Evolutionary conservation across 2,329 filamentous ascomycete species (phyloP), one percentile per base, ranked within the genome.

Genomic region (Colletotrichum shisoi): DNA sequence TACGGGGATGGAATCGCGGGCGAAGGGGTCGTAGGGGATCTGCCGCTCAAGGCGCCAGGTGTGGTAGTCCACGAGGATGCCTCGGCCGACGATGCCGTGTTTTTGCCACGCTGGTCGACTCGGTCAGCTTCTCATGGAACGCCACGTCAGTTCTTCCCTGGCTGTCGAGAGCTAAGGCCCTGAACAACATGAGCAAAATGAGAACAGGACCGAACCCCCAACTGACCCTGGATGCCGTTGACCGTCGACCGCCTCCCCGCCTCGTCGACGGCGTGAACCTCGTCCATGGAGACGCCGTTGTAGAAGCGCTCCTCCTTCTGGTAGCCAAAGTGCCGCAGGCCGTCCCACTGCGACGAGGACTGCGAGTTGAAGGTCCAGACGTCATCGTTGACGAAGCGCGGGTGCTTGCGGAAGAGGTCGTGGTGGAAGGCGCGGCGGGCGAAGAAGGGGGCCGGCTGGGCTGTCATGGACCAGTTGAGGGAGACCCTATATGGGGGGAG

Each of bases 51-150:
- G 73, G 12, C 80, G 80, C 77, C 80, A 85, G 1, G 78, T 72
- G 7, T 79, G 80, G 61, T 83, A 87, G 72, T 89, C 86, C 0
- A 86, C 74, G 0, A 86, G 75, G 2, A 86, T 76, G 21, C 83
- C 83, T 0, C 84, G 79, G 3, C 83, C 83, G 2, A 81, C 81
- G 7, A 86, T 79, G 42, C 82, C 82, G 1, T 70, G 60, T 24
- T 70, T 63, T 40, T 69, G 60, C 69, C 63, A 68, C n/a, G 69
- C 69, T 70, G 52, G 19, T 62, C 4, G 21, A n/a, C 4, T 17
- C 39, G 9, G 40, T 63, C 19, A 67, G 57, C 27, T 13, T 13
- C 19, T 31, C 9, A 17, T 37, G 34, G n/a, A 15, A 21, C 5
- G 8, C 49, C 49, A 19, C 31, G 5, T 2, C 49, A 15, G n/a